Percentiles rank a stretch among this genome's conserved stretches.
Evolutionary conservation across 352 stramenopile genomes (phyloP).

Genomic region (Pythium coloratum): DNA sequence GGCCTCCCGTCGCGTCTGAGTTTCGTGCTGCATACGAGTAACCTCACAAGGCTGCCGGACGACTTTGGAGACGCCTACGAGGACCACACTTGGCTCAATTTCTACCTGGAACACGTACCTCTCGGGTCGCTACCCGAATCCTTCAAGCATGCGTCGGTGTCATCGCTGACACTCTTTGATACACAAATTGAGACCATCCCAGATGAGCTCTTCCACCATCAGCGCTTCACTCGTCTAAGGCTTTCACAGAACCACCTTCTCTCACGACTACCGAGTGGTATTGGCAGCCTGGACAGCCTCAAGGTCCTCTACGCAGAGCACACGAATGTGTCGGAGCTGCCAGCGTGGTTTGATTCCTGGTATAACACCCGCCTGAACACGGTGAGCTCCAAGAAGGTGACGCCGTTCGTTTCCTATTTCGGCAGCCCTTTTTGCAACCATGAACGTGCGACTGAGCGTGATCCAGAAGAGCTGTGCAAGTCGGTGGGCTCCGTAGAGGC

Average conservation of each 20-base stretch:
- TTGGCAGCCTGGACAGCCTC: constrained; percentile 1
- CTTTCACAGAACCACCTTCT: constrained; percentile 4
- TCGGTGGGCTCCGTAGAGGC: neutral
- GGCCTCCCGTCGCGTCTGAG: neutral
- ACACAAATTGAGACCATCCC: neutral
- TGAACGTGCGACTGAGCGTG: neutral
- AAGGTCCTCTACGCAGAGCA: neutral
- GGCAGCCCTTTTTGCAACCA: neutral
- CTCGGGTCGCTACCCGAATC: constrained; percentile 2
- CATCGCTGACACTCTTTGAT: constrained; percentile 1
- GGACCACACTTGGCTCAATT: constrained; percentile 3
- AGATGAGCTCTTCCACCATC: constrained; percentile 5
- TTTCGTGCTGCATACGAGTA: constrained; percentile 9
- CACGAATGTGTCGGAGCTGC: constrained; percentile 13
- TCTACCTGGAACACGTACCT: constrained; percentile 10
- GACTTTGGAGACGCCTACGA: neutral
- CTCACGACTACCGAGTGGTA: neutral
- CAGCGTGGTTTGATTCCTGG: constrained; percentile 4
- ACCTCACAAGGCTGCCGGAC: constrained; percentile 11
- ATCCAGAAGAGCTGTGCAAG: neutral
- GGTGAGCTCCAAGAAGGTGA: neutral
- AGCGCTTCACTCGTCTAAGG: neutral
- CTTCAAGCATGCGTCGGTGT: neutral
- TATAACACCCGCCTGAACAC: neutral
- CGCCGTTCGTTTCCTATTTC: neutral